Percentiles rank a stretch among this genome's conserved stretches.
Conservation (phyloP, 164 flowering plant species). For the Vitis cinerea region DNA sequence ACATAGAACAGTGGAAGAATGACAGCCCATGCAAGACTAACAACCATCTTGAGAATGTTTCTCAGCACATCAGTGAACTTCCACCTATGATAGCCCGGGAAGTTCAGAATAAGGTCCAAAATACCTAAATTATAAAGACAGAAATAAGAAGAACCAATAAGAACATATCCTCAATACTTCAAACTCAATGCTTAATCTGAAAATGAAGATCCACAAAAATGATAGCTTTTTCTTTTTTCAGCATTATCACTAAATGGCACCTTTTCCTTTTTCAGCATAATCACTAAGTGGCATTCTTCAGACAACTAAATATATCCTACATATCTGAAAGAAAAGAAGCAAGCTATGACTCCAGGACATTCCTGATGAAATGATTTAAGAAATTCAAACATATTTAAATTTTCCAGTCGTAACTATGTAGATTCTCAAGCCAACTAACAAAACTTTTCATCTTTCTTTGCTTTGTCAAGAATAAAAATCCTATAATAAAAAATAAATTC, state of each 20-base stretch:
- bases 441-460: too few relatives aligned
- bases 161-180: not conserved
- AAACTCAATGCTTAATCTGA: constrained; percentile 7
- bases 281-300: not conserved
- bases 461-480: too few relatives aligned
- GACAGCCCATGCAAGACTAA: constrained; percentile 77
- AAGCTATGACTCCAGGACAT: too few relatives aligned
- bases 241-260: not conserved
- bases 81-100: constrained; percentile 89
- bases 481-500: too few relatives aligned
- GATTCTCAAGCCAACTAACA: too few relatives aligned
- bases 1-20: constrained; percentile 73
- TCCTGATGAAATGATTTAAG: too few relatives aligned
- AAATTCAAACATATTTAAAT: too few relatives aligned
- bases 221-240: too few relatives aligned
- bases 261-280: not conserved
- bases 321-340: too few relatives aligned
- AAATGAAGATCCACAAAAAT: not conserved
- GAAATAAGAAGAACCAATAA: constrained; percentile 1
- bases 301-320: too few relatives aligned
- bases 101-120: constrained; percentile 80
- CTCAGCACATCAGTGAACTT: constrained; percentile 76
- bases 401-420: too few relatives aligned
- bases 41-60: constrained; percentile 72
- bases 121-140: constrained; percentile 48